These are phyloP conservation scores for Fusarium concolor DNA, from an alignment of 2,329 filamentous ascomycete species.

Conservation along the genomic window DNA sequence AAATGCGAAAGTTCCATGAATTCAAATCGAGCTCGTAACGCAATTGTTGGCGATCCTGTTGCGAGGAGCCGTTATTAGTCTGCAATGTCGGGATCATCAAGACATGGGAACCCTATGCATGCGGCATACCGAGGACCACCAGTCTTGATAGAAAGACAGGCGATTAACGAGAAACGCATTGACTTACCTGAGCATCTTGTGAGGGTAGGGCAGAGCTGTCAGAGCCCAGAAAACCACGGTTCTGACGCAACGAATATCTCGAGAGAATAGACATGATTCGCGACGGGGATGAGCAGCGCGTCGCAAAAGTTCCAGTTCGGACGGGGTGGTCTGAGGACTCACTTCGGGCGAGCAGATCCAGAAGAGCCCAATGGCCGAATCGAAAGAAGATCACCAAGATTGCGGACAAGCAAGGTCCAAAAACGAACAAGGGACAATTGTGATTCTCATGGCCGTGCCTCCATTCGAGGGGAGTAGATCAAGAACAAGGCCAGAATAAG, in stretches of 20 bases:
- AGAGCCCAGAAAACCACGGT: conserved; percentile 63
- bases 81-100: conserved; percentile 4
- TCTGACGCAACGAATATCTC: conserved; percentile 50
- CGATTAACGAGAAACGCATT: conserved; percentile 13
- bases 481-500: not conserved
- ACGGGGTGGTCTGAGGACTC: conserved; percentile 31
- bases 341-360: conserved; percentile 13
- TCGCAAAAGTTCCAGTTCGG: conserved; percentile 25
- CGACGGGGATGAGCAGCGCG: conserved; percentile 34
- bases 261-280: conserved; percentile 49
- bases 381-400: conserved; percentile 7
- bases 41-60: conserved; percentile 62
- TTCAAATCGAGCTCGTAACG: conserved; percentile 66
- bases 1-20: conserved; percentile 66
- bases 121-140: conserved; percentile 5
- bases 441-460: conserved; percentile 38
- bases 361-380: conserved; percentile 11
- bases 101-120: conserved; percentile 23
- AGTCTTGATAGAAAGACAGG: conserved; percentile 1
- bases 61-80: conserved; percentile 27
- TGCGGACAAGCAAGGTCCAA: conserved; percentile 35
- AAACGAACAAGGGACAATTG: conserved; percentile 4
- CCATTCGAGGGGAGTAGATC: conserved; percentile 3
- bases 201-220: conserved; percentile 64
- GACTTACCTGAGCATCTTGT: conserved; percentile 60